Base-by-base conservation (phyloP, 108 stramenopile species). In the Aurantiochytrium sp. region DNA sequence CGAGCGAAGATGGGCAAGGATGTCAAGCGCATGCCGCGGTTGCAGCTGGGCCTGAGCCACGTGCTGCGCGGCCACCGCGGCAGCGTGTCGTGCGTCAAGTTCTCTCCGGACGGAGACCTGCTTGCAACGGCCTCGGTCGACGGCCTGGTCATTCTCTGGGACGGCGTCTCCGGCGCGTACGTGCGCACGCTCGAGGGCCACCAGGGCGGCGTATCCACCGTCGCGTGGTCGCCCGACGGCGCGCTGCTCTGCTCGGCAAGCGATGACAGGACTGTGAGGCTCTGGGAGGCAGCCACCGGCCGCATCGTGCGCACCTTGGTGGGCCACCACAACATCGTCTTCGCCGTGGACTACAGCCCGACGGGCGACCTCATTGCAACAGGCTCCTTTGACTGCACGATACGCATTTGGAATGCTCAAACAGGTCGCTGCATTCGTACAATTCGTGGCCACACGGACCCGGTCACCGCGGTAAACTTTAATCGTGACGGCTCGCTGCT, bases 371-470 rank as follows among this genome's bases (percentile, higher is more conserved):
- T 71, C 12, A 92, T 95, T 60, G 93, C 94, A 59, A 93, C 95
- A 0, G 95, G 94, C n/a, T 76, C 71, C 28, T 95, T 95, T 60
- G 95, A 95, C 44, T 90, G 94, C 71, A 95, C 94, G 55, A 92
- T 94, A 25, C 93, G 93, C 57, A 60, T 95, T 5, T 95, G 95
- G 95, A 93, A 94, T 51, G 94, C 92, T 5, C 83, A 93, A 19
- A 93, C 89, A 8, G 95, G 95, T 6, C 88, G 93, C 21, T 91
- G 90, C 87, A 91, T 93, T 6, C 93, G 93, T 60, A 93, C 94
- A 0, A 47, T 95, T 18, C 58, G 44, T 10, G 95, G 94, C 19
- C 95, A 95, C 90, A 83, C 51, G 49, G 76, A 83, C 51, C 76
- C 76, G 45, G 51, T 83, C n/a, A 83, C 76, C 25, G 8, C 49